Percentiles rank a stretch among this genome's conserved stretches.
These are phyloP conservation scores for Mycena latifolia DNA, from an alignment of 768 basidiomycete genomes.

Conservation along the genomic window DNA sequence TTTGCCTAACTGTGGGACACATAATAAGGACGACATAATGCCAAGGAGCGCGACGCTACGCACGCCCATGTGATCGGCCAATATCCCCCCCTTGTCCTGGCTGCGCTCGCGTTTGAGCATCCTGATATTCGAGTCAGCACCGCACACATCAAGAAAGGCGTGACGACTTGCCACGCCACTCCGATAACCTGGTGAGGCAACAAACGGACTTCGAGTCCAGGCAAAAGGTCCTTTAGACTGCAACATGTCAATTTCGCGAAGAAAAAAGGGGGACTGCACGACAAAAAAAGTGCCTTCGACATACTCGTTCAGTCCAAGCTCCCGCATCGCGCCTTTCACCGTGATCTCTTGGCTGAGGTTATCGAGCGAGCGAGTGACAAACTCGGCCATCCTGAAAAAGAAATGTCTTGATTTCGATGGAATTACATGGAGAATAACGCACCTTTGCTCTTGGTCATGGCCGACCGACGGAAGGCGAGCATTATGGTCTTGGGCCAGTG, in stretches of 20 bases:
- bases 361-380: slow-evolving; percentile 71
- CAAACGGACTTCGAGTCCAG: slow-evolving; percentile 77
- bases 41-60: slow-evolving; percentile 43
- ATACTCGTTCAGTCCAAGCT: slow-evolving; percentile 64
- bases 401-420: not conserved
- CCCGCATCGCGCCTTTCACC: slow-evolving; percentile 64
- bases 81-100: slow-evolving; percentile 69
- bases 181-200: slow-evolving; percentile 84
- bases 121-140: slow-evolving; percentile 37
- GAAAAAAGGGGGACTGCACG: not conserved
- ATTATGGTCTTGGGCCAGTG: too few relatives aligned
- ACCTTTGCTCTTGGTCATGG: slow-evolving; percentile 67
- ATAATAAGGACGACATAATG: slow-evolving; percentile 15
- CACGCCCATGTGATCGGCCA: slow-evolving; percentile 82
- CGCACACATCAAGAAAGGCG: too few relatives aligned
- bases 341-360: slow-evolving; percentile 66
- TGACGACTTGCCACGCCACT: slow-evolving; percentile 62
- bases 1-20: slow-evolving; percentile 54
- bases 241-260: not conserved
- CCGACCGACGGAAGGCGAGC: too few relatives aligned
- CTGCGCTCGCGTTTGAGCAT: slow-evolving; percentile 76
- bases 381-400: slow-evolving; percentile 66
- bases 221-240: slow-evolving; percentile 68
- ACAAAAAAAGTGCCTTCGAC: too few relatives aligned
- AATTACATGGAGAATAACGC: not conserved